Conservation (phyloP, 2,329 filamentous ascomycete genomes). For the Apiospora marii region DNA sequence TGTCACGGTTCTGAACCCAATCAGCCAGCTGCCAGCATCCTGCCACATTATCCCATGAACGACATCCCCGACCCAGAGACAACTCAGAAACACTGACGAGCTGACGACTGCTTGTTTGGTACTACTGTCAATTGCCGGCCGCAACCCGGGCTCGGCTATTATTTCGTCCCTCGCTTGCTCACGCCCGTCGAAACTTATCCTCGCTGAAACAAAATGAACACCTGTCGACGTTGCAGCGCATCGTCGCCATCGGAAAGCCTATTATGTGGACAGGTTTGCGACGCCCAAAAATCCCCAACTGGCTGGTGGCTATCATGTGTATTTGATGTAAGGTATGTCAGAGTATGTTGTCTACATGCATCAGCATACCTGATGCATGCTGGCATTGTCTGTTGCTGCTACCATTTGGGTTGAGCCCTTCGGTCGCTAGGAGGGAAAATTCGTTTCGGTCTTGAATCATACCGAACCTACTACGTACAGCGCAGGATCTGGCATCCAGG, state of each 20-base stretch:
- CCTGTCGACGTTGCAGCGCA: slow-evolving; percentile 7
- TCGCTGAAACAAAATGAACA: slow-evolving; percentile 2
- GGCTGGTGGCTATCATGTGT: slow-evolving; percentile 5
- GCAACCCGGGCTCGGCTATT: not conserved
- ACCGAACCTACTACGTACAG: not conserved
- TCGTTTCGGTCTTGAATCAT: slow-evolving; percentile 4
- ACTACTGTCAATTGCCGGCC: not conserved
- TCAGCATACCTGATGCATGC: not conserved
- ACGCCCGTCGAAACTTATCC: not conserved
- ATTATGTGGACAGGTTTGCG: not conserved
- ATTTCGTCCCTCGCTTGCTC: not conserved
- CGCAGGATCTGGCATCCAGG: not conserved
- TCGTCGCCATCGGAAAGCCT: slow-evolving; percentile 15
- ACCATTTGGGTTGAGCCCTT: not conserved
- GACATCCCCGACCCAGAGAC: slow-evolving; percentile 8
- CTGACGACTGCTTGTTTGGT: slow-evolving; percentile 14
- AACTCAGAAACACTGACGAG: slow-evolving; percentile 4
- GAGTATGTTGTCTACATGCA: not conserved
- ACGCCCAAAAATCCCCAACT: not conserved
- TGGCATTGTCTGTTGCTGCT: not conserved
- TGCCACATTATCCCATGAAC: not conserved
- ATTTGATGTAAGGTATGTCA: not conserved
- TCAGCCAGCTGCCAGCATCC: not conserved
- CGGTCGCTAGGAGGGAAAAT: not conserved
- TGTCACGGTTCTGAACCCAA: not conserved